Evolutionary conservation across 2,329 filamentous ascomycete genomes (phyloP).

Genomic region (Colletotrichum tofieldiae): DNA sequence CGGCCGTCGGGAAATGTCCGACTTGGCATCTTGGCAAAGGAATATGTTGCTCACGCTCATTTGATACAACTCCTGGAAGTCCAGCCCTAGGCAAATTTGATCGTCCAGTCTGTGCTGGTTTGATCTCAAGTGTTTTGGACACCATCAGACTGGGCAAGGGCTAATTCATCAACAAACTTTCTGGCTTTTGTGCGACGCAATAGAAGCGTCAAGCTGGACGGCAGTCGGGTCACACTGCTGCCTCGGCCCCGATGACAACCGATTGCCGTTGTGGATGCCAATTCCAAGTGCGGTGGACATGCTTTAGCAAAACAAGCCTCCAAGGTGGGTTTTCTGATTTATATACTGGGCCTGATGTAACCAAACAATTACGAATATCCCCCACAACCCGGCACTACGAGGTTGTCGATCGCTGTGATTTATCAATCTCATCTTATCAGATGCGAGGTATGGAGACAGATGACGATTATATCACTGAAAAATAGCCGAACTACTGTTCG

Average conservation of each 20-base stretch:
- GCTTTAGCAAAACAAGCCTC: constrained; percentile 2
- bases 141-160: too few relatives aligned
- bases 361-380: not conserved
- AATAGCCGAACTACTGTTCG: not conserved
- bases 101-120: too few relatives aligned
- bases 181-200: not conserved
- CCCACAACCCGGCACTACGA: constrained; percentile 12
- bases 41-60: not conserved
- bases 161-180: too few relatives aligned
- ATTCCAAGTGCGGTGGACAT: not conserved
- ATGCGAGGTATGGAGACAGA: constrained; percentile 19
- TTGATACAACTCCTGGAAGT: too few relatives aligned
- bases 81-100: too few relatives aligned
- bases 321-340: constrained; percentile 18
- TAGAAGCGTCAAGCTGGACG: not conserved
- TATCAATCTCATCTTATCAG: constrained; percentile 40
- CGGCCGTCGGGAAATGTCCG: constrained; percentile 2
- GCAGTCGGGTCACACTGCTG: constrained; percentile 5
- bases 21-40: constrained; percentile 2
- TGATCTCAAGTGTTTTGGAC: too few relatives aligned
- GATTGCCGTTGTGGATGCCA: constrained; percentile 6
- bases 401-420: constrained; percentile 16
- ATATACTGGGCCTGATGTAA: constrained; percentile 18
- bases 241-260: not conserved
- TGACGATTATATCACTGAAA: constrained; percentile 2